Evolutionary conservation across 1,139 yeast genomes (phyloP), one percentile per base, ranked within the genome.

Genomic region (Yamadazyma diospyri): DNA sequence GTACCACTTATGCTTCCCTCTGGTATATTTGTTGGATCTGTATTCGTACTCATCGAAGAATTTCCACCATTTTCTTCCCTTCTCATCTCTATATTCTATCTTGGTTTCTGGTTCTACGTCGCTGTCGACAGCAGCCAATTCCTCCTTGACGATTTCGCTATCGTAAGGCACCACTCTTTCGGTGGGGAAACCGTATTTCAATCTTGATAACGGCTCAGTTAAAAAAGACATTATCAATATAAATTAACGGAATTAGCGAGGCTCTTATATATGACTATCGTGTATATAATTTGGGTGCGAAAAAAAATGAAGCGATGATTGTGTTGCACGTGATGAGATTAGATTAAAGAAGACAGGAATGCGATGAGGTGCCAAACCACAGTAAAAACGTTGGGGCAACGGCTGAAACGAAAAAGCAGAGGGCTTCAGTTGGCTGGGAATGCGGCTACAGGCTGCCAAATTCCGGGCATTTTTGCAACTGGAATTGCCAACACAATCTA

Each of bases 21-120:
- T 60, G 17, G 57, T 47, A 2, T 50, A 45, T 21, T 57, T 56
- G 36, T 59, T 66, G 25, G 65, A 55, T 35, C 84, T 59, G 47
- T 77, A 78, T 47, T 78, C 83, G 43, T 72, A 76, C 48, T 77
- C 83, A 47, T 78, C 78, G 38, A 74, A 79, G 47, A 69, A 78
- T 36, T 69, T 74, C 70, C 72, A 78, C 83, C 85, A 78, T 33
- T 68, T 69, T 32, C 84, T 68, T 40, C 69, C 62, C 9, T 77
- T 73, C 49, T 80, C 87, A 51, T 77, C 83, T 45, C 82, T 61
- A 46, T 71, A 76, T 48, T 78, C 83, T 11, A 46, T 17, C 20
- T 34, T 23, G 19, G 33, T 24, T 24, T 33, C 40, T n/a, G 37
- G 39, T 16, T 36, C 42, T 5, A 34, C 38, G 2, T 40, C 43